phyloP scores from a whole-genome alignment of 371 early-diverging fungal species.

The Cokeromyces recurvatus region DNA sequence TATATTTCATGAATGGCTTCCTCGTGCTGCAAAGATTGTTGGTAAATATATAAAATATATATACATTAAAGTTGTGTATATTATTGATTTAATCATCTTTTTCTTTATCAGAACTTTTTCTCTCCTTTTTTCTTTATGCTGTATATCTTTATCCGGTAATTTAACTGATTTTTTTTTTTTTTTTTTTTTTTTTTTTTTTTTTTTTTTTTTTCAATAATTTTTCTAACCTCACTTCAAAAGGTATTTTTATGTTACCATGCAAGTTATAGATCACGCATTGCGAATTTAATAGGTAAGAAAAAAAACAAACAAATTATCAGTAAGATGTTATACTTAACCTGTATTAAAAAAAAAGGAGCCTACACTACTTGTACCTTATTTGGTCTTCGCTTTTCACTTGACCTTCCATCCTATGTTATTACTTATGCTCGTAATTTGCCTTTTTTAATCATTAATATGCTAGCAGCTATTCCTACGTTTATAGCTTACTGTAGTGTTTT shows the following conservation, averaged over 20 bases:
- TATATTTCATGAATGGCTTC: constrained; percentile 42
- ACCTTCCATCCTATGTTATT: constrained; percentile 30
- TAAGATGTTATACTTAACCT: no score
- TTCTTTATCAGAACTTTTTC: constrained; percentile 37
- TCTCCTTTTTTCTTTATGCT: constrained; percentile 48
- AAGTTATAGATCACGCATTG: constrained; percentile 35
- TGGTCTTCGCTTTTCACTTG: constrained; percentile 27
- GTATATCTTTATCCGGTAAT: constrained; percentile 45
- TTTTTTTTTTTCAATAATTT: no score
- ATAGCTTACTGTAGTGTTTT: constrained; percentile 24
- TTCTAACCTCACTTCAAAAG: no score
- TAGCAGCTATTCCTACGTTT: constrained; percentile 31
- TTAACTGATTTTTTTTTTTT: neutral
- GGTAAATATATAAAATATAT: constrained; percentile 14
- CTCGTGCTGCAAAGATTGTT: constrained; percentile 38
- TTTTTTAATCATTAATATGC: constrained; percentile 24
- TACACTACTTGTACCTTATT: constrained; percentile 25
- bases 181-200: no score
- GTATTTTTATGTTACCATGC: constrained; percentile 41
- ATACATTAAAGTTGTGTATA: no score
- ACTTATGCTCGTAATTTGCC: constrained; percentile 34
- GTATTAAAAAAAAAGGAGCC: no score
- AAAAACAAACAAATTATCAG: no score
- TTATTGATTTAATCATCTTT: no score
- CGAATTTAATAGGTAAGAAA: constrained; percentile 28